Base-by-base conservation (phyloP, 208 protist species). In the Trichomonas tenax region DNA sequence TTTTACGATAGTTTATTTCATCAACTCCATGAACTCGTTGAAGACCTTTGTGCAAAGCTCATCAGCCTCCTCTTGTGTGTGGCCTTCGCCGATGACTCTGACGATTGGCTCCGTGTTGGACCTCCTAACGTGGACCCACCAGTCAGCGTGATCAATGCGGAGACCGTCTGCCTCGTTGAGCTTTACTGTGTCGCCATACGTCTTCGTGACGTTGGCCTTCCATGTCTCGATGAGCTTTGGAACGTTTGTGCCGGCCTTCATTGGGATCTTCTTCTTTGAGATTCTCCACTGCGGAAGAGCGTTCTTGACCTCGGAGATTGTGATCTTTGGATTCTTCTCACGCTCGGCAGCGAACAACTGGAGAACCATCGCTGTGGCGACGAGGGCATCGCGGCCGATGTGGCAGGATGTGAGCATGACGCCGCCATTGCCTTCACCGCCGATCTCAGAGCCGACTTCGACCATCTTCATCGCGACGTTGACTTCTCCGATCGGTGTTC, bases 281-380 rank as follows among this genome's bases (percentile, higher is more conserved):
- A 90, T 90, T 90, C 82, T 90, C 82, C 82, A 90, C 48, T 90
- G 82, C 11, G 82, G 82, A 14, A 90, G 41, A 90, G 82, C 82
- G 0, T 4, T 41, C 23, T 90, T 90, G 41, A 90, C n/a, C n/a
- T 90, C 40, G 45, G 82, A 90, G 41, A 90, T 90, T 36, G 34
- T 90, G 36, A 90, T 90, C 8, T 90, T 90, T 9, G 82, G 82
- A 48, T 90, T 48, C 9, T 45, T 48, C 41, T 90, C 82, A 48
- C 82, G 36, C 31, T 90, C 82, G 14, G 41, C 41, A 3, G 82
- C 82, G 41, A 90, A 90, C 1, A 90, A 23, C 41, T 90, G 82
- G 48, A 90, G 82, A 48, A 90, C 82, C 4, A 90, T 26, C 26
- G 82, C 82, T 23, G 41, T 36, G 0, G 82, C 82, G 34, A 90